Conservation (phyloP, 805 yeast genomes). For the Yarrowia divulgata region DNA sequence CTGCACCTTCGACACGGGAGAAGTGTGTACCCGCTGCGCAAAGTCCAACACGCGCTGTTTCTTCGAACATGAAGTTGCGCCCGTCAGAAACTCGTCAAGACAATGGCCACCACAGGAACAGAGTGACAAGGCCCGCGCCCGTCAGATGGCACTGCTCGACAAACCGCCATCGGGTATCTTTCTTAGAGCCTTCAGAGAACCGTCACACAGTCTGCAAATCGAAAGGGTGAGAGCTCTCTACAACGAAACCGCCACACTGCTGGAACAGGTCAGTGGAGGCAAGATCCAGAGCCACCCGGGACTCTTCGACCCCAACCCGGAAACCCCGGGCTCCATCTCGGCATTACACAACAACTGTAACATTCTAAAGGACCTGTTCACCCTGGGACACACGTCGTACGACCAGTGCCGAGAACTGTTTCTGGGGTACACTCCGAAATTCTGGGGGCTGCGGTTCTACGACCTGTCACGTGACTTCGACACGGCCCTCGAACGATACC, state of each 20-base stretch:
- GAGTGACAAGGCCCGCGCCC: constrained; percentile 23
- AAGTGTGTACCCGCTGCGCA: constrained; percentile 34
- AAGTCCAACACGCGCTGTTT: constrained; percentile 37
- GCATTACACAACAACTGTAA: constrained; percentile 29
- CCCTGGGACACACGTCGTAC: constrained; percentile 25
- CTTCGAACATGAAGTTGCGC: constrained; percentile 33
- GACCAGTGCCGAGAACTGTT: constrained; percentile 22
- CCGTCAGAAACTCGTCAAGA: background rate
- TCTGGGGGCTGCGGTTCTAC: constrained; percentile 35
- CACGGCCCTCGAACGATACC: constrained; percentile 27
- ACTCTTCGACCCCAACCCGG: constrained; percentile 3
- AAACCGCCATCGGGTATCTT: constrained; percentile 27
- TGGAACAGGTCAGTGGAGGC: constrained; percentile 26
- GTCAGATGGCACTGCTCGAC: constrained; percentile 29
- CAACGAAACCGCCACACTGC: constrained; percentile 18
- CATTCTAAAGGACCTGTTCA: constrained; percentile 27
- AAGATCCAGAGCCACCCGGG: background rate
- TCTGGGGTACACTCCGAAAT: constrained; percentile 12
- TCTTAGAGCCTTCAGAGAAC: constrained; percentile 21
- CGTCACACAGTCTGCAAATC: constrained; percentile 19
- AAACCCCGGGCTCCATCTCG: background rate
- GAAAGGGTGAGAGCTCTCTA: background rate
- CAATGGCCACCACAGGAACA: constrained; percentile 20
- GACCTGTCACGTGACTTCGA: constrained; percentile 23
- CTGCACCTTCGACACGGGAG: constrained; percentile 33